These are phyloP conservation scores for Gastrolobium villosum DNA, from an alignment of 306 rosid genomes.

Conservation along the genomic window DNA sequence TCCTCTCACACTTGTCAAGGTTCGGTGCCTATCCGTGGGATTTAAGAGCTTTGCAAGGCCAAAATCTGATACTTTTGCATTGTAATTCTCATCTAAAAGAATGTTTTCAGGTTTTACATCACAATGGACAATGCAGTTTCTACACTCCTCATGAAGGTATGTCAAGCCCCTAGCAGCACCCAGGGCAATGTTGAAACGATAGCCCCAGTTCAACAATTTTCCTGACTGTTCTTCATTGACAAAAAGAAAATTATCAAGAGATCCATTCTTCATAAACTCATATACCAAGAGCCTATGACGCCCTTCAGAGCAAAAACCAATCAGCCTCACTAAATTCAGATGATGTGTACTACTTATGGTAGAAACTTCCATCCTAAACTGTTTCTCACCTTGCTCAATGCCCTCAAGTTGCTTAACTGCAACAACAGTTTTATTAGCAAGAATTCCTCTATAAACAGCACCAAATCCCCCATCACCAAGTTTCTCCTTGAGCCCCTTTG, in stretches of 20 bases:
- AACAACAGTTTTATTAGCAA: conserved; percentile 71
- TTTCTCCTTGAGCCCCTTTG: conserved; percentile 80
- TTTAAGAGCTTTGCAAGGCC: conserved; percentile 83
- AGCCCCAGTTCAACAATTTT: conserved; percentile 73
- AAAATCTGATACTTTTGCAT: conserved; percentile 84
- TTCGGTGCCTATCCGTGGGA: conserved; percentile 69
- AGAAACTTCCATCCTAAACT: conserved; percentile 89
- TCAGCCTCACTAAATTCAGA: conserved; percentile 79
- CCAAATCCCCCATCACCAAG: conserved; percentile 91
- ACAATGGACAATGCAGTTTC: conserved; percentile 89
- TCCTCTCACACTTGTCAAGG: conserved; percentile 79
- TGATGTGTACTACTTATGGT: conserved; percentile 88
- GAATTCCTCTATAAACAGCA: conserved; percentile 77
- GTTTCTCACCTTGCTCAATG: conserved; percentile 84
- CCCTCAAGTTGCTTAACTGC: conserved; percentile 94
- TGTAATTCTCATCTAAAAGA: conserved; percentile 74
- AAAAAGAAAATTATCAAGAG: conserved; percentile 75
- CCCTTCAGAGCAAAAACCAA: conserved; percentile 91
- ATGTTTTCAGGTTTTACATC: conserved; percentile 91
- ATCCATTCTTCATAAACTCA: conserved; percentile 88
- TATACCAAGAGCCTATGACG: conserved; percentile 80
- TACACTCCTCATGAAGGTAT: conserved; percentile 91
- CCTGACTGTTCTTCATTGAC: conserved; percentile 57
- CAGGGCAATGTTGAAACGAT: conserved; percentile 69
- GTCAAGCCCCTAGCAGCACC: conserved; percentile 90